Base-by-base conservation (phyloP, 768 basidiomycete genomes). In the Tephrocybe rancida region DNA sequence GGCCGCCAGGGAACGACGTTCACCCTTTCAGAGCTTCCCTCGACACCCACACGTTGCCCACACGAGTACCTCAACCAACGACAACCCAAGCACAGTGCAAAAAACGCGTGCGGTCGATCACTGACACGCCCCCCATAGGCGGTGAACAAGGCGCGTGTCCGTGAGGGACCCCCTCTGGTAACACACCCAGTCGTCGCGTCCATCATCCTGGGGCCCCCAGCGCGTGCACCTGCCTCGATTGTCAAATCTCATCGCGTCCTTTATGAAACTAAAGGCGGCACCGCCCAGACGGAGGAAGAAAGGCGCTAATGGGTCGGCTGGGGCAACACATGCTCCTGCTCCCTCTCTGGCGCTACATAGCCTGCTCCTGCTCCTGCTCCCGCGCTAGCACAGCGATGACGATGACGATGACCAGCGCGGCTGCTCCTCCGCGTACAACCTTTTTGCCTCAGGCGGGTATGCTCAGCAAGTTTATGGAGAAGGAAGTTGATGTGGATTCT, bases 401-500 rank as follows among this genome's bases (percentile, higher is more conserved):
- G 54, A 25, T 27, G 26, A 55, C 50, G 5, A 38, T 19, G 29
- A 47, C 38, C 24, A 42, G 14, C 47, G 34, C 25, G 47, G 48
- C 5, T 47, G 53, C 10, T 54, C 53, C 18, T 50, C 50, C 18
- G 37, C 18, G 22, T 49, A 59, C 44, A 60, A 61, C 30, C 59
- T 63, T 30, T 56, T 63, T 13, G 53, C 59, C 1, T 72, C 70
- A 37, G 16, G 39, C 82, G 16, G 78, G 80, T 43, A 65, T 73
- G 57, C 83, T 84, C 5, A 78, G 73, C 44, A 81, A 79, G 63
- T 61, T 84, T 56, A 66, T 86, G 55, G 81, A 83, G 62, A 73
- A 74, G 56, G 86, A 86, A 54, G 75, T 85, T 3, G 83, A 85
- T 55, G 75, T 86, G 4, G 83, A 85, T 56, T 83, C 78, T 56